Base-by-base conservation (phyloP, 1,284 basidiomycete genomes). In the Schizophyllum commune region DNA sequence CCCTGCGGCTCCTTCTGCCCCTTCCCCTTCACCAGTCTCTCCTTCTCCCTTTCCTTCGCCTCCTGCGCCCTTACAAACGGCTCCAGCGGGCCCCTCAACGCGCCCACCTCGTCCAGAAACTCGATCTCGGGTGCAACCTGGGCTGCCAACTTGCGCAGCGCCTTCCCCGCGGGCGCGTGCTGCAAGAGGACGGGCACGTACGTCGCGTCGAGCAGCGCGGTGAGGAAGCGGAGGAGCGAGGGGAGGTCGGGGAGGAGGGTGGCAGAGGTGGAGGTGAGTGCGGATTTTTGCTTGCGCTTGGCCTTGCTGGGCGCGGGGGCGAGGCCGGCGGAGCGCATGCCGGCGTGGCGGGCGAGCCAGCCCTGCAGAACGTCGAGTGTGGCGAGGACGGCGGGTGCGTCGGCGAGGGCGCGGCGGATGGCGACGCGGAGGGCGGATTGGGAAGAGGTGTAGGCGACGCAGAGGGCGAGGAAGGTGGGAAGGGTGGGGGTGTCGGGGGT, bases 201-300 rank as follows among this genome's bases (percentile, higher is more conserved):
- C 6, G 82, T 84, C 0, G 88, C 79, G 69, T 91, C 89, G 22
- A 91, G 75, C 60, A 89, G 68, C 5, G 77, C 75, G 70, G 87
- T 84, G 7, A 86, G 68, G 73, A 91, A 88, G 0, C 70, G 65
- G 21, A 87, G 71, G 55, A 84, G 71, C 85, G 89, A 66, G 56
- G 39, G 11, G 54, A 20, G 17, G 47, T 32, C 22, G 66, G 75
- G 20, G 63, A 84, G 84, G 74, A 85, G 83, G 57, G 77, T 69
- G n/a, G 52, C 6, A 22, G n/a, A 8, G 52, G n/a, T 54, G n/a
- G 6, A 19, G n/a, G n/a, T n/a, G 34, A 6, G 34, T n/a, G n/a
- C n/a, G n/a, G n/a, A n/a, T n/a, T 77, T 73, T 57, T 66, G 20
- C 56, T 77, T 75, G 64, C 72, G 71, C 17, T 66, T 67, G 22